Conservation (phyloP, 208 protist genomes). For the Porcisia hertigi region DNA sequence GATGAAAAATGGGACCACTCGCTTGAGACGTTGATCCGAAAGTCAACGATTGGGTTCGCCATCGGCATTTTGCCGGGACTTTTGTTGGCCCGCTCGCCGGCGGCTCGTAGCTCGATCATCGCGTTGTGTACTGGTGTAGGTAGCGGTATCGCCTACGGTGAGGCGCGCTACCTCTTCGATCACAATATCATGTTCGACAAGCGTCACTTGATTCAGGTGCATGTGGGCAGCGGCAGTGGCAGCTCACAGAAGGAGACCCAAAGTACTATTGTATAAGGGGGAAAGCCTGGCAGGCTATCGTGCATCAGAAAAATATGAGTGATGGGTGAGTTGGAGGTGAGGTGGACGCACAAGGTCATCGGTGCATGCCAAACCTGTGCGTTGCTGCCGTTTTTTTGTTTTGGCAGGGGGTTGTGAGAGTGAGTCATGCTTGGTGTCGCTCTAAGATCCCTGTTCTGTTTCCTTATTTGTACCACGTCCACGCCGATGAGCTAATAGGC, state of each 20-base stretch:
- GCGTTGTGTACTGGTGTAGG: conserved; percentile 77
- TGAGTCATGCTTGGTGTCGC: not conserved
- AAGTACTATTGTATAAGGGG: conserved; percentile 15
- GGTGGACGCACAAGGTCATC: not conserved
- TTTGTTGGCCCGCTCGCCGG: conserved; percentile 70
- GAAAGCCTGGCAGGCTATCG: not conserved
- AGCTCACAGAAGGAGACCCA: not conserved
- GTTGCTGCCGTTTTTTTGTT: not conserved
- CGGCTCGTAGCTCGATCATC: conserved; percentile 58
- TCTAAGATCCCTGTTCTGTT: not conserved
- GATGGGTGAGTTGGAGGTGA: not conserved
- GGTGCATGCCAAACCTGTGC: not conserved
- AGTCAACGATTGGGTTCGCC: conserved; percentile 77
- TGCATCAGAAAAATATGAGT: not conserved
- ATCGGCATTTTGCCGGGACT: conserved; percentile 71
- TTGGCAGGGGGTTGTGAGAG: not conserved
- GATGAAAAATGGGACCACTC: conserved; percentile 92
- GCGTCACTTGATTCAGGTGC: conserved; percentile 65
- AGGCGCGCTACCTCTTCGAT: conserved; percentile 90
- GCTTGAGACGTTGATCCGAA: conserved; percentile 85
- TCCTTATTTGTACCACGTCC: not conserved
- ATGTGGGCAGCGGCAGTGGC: conserved; percentile 14
- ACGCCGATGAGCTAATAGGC: not conserved
- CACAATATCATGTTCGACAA: conserved; percentile 89
- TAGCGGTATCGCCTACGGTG: conserved; percentile 82